Evolutionary conservation across 2,329 filamentous ascomycete genomes (phyloP), one percentile per base, ranked within the genome.

Genomic region (Calonectria crousiana): DNA sequence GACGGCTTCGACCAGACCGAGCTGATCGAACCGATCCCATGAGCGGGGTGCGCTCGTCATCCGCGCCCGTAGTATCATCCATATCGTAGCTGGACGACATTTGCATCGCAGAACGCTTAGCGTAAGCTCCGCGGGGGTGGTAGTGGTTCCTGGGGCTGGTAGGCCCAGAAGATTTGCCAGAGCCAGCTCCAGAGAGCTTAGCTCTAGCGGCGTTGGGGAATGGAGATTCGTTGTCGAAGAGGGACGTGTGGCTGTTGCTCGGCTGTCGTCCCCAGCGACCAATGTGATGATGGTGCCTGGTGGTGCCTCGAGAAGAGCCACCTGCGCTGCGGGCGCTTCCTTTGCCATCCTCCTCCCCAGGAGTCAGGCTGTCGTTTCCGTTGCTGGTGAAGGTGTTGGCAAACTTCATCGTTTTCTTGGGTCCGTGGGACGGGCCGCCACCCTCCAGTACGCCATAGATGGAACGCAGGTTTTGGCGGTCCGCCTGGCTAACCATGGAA

Each of bases 351-450:
- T 93, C 91, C 23, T 95, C 93, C 64, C 90, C 92, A 65, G 92
- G 79, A 14, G 83, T 90, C 26, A 86, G 76, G 72, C 83, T 86
- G 41, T 91, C 89, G 60, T 85, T 88, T 49, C 86, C 86, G 76
- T 90, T 91, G 76, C 90, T 92, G 77, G 88, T 92, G 84, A 95
- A 95, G 1, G 93, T 92, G 84, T 95, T 96, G 72, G 95, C 94
- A 82, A 98, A 98, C 82, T 98, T 98, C 95, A 98, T 98, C 85
- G 94, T 97, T 87, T 95, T 95, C 86, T 97, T 98, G 26, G 85
- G 83, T 4, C 81, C 83, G 30, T 84, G 84, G 1, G 84, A 80
- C 67, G 83, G 85, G 26, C 81, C 83, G 68, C 89, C 87, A 60
- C 87, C 89, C 72, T 95, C 94, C 80, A 95, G 87, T 34, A 94